These are phyloP conservation scores for Tolypocladium paradoxum DNA, from an alignment of 2,329 filamentous ascomycete genomes.

Conservation along the genomic window DNA sequence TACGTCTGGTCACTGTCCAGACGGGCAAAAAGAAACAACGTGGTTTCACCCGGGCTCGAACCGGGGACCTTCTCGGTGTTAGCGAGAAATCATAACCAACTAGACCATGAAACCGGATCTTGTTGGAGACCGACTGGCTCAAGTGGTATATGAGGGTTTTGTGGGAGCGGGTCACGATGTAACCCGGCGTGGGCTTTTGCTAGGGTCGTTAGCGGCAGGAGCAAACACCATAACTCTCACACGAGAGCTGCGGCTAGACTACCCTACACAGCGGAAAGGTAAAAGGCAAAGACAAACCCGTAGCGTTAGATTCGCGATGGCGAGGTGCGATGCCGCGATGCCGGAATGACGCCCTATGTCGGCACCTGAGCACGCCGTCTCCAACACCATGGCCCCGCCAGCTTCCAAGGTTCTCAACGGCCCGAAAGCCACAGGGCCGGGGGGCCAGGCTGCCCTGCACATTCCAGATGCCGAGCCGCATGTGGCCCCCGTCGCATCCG, in stretches of 20 bases:
- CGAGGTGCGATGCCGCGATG: background rate
- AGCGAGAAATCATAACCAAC: slow-evolving; percentile 27
- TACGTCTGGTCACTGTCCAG: too few species aligned
- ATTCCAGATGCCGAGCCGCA: background rate
- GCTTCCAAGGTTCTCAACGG: background rate
- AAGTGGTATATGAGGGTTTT: background rate
- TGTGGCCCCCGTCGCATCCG: background rate
- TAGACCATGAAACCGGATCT: slow-evolving; percentile 23
- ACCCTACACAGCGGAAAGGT: background rate
- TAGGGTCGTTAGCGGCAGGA: background rate
- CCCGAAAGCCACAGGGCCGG: background rate
- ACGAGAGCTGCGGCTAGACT: background rate
- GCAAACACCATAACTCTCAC: background rate
- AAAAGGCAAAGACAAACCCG: background rate
- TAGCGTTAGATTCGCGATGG: background rate
- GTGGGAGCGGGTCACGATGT: background rate
- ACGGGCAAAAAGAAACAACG: slow-evolving; percentile 6
- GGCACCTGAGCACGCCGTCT: too few species aligned
- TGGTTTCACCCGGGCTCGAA: slow-evolving; percentile 27
- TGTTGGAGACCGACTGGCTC: background rate
- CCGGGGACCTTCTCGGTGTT: slow-evolving; percentile 28
- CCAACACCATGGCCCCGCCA: too few species aligned
- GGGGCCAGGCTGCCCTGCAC: background rate
- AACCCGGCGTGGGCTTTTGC: background rate
- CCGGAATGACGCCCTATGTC: background rate